Percentiles rank a stretch among this genome's conserved stretches.
These are phyloP conservation scores for Juglanconis oblonga DNA, from an alignment of 2,329 filamentous ascomycete species.

Conservation along the genomic window DNA sequence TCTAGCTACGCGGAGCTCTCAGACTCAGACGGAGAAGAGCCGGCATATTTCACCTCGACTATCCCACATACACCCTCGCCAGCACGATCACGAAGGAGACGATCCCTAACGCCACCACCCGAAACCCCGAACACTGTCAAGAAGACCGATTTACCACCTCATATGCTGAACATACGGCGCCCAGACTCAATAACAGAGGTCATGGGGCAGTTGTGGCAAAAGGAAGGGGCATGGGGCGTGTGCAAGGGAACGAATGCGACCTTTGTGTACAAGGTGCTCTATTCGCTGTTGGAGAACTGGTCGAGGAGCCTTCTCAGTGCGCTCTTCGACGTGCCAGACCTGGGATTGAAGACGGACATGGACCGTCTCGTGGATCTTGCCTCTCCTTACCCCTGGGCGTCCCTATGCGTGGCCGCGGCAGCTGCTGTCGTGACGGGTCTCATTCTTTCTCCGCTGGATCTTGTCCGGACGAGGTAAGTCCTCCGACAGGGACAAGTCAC, in stretches of 20 bases:
- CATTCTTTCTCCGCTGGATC: constrained; percentile 80
- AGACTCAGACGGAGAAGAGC: constrained; percentile 74
- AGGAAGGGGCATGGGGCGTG: constrained; percentile 84
- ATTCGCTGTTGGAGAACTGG: constrained; percentile 88
- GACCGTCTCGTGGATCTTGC: constrained; percentile 72
- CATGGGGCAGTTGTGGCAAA: constrained; percentile 82
- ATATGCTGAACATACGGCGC: constrained; percentile 69
- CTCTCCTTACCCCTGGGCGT: constrained; percentile 77
- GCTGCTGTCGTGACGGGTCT: constrained; percentile 72
- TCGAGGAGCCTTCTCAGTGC: constrained; percentile 87
- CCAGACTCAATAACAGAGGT: constrained; percentile 83
- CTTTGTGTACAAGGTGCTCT: constrained; percentile 84
- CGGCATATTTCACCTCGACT: constrained; percentile 77
- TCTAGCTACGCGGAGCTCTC: constrained; percentile 33
- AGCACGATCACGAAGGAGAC: constrained; percentile 32
- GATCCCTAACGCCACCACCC: constrained; percentile 28
- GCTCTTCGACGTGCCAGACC: constrained; percentile 83
- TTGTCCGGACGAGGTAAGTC: constrained; percentile 72
- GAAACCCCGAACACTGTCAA: constrained; percentile 33
- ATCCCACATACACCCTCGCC: constrained; percentile 53
- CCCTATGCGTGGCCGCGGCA: constrained; percentile 67
- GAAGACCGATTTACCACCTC: constrained; percentile 36
- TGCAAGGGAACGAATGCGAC: constrained; percentile 94
- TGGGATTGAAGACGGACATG: constrained; percentile 71
- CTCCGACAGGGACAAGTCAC: not conserved